These are phyloP conservation scores for Aegilops speltoides DNA, from an alignment of 176 grass and related monocot genomes.

Conservation along the genomic window DNA sequence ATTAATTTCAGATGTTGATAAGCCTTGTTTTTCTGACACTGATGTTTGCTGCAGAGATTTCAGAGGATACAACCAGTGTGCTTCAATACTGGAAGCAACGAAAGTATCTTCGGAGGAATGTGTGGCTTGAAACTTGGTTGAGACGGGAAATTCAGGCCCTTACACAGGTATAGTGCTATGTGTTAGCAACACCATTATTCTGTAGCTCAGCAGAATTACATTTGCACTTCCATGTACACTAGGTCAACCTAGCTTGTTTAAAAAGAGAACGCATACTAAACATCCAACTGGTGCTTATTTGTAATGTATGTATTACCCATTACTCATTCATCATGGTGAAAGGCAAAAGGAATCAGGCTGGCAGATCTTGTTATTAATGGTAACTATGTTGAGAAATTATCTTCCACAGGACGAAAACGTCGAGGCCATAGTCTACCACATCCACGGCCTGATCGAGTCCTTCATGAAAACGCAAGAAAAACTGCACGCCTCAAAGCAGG, in stretches of 20 bases:
- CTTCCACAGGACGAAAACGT: constrained; percentile 63
- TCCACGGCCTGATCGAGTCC: constrained; percentile 68
- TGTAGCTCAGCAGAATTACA: background rate
- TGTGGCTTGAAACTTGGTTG: constrained; percentile 53
- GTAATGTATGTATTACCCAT: background rate
- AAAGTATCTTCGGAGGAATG: constrained; percentile 40
- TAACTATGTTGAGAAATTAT: background rate
- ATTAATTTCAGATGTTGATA: background rate
- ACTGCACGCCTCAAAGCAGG: background rate
- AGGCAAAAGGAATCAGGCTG: background rate
- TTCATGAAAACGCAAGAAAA: constrained; percentile 69
- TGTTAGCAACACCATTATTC: background rate
- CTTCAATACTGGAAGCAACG: constrained; percentile 50
- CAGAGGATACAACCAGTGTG: constrained; percentile 5
- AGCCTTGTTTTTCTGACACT: background rate
- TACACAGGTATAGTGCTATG: constrained; percentile 17
- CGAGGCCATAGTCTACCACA: constrained; percentile 72
- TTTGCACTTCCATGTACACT: background rate
- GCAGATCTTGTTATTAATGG: background rate
- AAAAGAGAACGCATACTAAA: background rate
- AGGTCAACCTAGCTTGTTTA: background rate
- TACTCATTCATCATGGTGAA: background rate
- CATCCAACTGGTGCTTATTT: background rate
- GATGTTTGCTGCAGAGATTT: constrained; percentile 26
- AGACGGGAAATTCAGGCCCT: constrained; percentile 59